These are phyloP conservation scores for Vitis amurensis DNA, from an alignment of 164 flowering plant species.

Conservation along the genomic window DNA sequence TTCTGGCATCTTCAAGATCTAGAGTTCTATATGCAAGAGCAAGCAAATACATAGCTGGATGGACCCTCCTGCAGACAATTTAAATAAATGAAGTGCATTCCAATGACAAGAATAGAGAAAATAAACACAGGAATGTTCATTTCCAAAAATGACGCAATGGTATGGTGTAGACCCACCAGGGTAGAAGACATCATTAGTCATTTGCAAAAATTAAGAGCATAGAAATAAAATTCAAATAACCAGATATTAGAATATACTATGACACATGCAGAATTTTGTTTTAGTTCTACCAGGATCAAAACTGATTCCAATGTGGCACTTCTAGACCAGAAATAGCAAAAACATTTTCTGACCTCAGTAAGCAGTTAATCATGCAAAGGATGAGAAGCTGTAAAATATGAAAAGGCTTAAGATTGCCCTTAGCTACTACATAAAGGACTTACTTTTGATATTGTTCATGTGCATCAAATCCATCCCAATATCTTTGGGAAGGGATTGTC, in stretches of 20 bases:
- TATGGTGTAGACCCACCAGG: too few relatives aligned
- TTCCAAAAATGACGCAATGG: too few relatives aligned
- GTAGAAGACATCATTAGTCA: too few relatives aligned
- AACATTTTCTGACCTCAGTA: background rate
- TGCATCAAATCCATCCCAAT: constrained; percentile 68
- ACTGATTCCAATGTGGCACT: background rate
- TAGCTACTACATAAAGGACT: constrained; percentile 15
- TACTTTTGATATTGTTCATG: constrained; percentile 53
- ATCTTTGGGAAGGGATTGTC: constrained; percentile 63
- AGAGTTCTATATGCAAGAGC: constrained; percentile 91
- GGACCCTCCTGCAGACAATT: constrained; percentile 74
- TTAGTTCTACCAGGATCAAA: background rate
- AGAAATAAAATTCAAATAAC: too few relatives aligned
- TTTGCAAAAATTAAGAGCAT: too few relatives aligned
- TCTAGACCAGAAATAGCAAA: background rate
- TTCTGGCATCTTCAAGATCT: constrained; percentile 76
- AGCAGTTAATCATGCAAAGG: background rate
- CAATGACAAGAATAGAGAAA: too few relatives aligned
- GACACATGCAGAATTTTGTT: too few relatives aligned
- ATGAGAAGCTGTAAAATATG: background rate
- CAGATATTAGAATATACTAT: too few relatives aligned
- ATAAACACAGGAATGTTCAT: too few relatives aligned
- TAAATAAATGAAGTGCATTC: background rate
- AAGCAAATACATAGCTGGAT: constrained; percentile 88
- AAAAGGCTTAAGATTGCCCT: background rate